phyloP scores from a whole-genome alignment of 306 rosid species.

The Ormosia semicastrata region DNA sequence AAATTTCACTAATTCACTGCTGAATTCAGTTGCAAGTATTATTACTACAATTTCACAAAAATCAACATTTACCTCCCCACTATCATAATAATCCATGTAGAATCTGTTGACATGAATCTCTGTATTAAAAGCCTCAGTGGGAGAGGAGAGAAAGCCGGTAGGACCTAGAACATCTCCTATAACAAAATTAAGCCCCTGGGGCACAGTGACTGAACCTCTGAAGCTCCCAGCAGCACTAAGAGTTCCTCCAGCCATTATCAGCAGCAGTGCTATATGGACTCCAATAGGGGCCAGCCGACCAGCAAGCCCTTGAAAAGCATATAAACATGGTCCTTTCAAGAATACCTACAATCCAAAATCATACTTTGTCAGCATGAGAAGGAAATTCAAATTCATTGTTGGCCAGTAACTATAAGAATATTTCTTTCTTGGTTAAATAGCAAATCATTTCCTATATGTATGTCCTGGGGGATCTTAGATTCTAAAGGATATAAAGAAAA shows the following conservation, averaged over 20 bases:
- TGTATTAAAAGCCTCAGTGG: slow-evolving; percentile 77
- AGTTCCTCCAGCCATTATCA: slow-evolving; percentile 93
- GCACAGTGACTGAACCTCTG: slow-evolving; percentile 91
- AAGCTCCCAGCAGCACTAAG: slow-evolving; percentile 94
- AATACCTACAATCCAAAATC: slow-evolving; percentile 60
- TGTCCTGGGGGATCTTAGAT: background rate
- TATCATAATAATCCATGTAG: slow-evolving; percentile 84
- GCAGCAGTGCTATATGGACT: slow-evolving; percentile 85
- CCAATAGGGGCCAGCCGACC: slow-evolving; percentile 96
- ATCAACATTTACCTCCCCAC: slow-evolving; percentile 77
- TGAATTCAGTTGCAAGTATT: slow-evolving; percentile 6
- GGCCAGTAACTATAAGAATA: background rate
- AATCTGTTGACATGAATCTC: slow-evolving; percentile 93
- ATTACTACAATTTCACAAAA: background rate
- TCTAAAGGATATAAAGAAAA: background rate
- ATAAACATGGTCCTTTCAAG: slow-evolving; percentile 80
- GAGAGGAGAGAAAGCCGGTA: slow-evolving; percentile 75
- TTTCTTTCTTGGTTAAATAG: background rate
- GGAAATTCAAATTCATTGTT: background rate
- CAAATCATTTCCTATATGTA: background rate
- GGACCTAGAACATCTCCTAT: slow-evolving; percentile 90
- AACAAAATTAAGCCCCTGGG: slow-evolving; percentile 93
- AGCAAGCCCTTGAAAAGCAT: slow-evolving; percentile 86
- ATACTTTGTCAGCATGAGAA: slow-evolving; percentile 1
- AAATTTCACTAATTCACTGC: background rate